Evolutionary conservation across 2,329 filamentous ascomycete genomes (phyloP).

Genomic region (Colletotrichum sp.): DNA sequence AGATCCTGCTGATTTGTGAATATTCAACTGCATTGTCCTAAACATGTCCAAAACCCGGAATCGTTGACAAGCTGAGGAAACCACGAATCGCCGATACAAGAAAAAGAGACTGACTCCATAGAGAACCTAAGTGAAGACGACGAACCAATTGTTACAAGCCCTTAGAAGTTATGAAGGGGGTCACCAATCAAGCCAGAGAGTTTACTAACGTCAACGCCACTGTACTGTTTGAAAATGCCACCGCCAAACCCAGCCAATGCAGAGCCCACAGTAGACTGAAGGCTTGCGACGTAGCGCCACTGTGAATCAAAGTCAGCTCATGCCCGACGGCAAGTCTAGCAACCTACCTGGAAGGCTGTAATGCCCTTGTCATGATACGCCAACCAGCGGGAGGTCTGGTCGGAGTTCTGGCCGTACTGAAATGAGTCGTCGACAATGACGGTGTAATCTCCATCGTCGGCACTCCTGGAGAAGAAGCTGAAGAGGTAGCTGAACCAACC

Average conservation of each 20-base stretch:
- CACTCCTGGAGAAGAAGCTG: background rate
- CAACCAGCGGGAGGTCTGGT: background rate
- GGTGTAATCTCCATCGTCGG: background rate
- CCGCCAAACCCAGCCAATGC: background rate
- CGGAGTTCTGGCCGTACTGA: background rate
- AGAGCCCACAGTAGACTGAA: background rate
- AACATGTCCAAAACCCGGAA: too few species aligned
- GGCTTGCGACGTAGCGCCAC: background rate
- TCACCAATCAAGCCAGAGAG: background rate
- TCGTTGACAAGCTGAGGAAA: too few species aligned
- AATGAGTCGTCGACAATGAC: background rate
- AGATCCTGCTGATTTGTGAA: too few species aligned
- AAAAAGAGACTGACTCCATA: accelerated
- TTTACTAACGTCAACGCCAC: background rate
- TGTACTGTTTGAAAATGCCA: background rate
- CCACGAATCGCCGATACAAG: too few species aligned
- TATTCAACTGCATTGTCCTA: too few species aligned
- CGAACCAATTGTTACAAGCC: too few species aligned
- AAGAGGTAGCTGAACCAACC: background rate
- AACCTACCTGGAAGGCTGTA: background rate
- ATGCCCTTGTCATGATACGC: background rate
- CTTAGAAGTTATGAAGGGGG: background rate
- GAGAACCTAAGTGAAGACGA: accelerated
- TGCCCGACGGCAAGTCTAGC: background rate
- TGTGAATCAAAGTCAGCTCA: background rate